These are phyloP conservation scores for Clathrospora elynae DNA, from an alignment of 2,329 filamentous ascomycete species.

Conservation along the genomic window DNA sequence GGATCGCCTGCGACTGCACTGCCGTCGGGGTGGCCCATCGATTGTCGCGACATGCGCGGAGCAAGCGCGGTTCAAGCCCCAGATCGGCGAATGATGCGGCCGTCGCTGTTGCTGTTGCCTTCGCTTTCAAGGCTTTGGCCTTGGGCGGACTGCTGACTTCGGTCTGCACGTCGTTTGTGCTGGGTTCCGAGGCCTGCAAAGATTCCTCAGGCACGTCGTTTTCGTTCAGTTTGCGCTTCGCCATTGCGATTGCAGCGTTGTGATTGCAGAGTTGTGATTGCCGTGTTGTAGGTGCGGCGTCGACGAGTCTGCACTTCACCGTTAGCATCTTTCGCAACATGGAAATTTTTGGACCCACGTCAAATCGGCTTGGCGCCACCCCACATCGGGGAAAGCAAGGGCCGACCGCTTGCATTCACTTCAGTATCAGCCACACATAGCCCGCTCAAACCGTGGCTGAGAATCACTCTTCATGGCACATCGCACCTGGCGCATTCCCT, in stretches of 20 bases:
- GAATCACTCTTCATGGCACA: too few species aligned
- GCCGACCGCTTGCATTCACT: too few species aligned
- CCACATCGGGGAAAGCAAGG: too few species aligned
- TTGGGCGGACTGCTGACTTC: slow-evolving; percentile 18
- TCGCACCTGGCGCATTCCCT: too few species aligned
- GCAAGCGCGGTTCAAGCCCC: slow-evolving; percentile 79
- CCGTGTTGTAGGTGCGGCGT: slow-evolving; percentile 12
- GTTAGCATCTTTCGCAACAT: too few species aligned
- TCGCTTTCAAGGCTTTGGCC: slow-evolving; percentile 14
- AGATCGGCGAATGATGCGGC: slow-evolving; percentile 70
- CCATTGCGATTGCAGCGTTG: too few species aligned
- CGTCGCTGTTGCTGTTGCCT: neutral
- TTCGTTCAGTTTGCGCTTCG: slow-evolving; percentile 58
- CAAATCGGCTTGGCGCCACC: too few species aligned
- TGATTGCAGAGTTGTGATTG: neutral
- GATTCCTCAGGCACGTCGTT: slow-evolving; percentile 52
- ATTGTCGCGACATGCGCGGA: slow-evolving; percentile 84
- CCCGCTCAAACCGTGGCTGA: too few species aligned
- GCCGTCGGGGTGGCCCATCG: slow-evolving; percentile 86
- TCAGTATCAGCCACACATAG: too few species aligned
- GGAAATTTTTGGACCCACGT: too few species aligned
- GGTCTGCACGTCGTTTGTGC: slow-evolving; percentile 31
- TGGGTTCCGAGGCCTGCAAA: slow-evolving; percentile 18
- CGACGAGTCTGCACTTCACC: too few species aligned
- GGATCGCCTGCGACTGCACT: slow-evolving; percentile 86